Conservation (phyloP, 2,329 filamentous ascomycete genomes). For the Claviceps paspali region DNA sequence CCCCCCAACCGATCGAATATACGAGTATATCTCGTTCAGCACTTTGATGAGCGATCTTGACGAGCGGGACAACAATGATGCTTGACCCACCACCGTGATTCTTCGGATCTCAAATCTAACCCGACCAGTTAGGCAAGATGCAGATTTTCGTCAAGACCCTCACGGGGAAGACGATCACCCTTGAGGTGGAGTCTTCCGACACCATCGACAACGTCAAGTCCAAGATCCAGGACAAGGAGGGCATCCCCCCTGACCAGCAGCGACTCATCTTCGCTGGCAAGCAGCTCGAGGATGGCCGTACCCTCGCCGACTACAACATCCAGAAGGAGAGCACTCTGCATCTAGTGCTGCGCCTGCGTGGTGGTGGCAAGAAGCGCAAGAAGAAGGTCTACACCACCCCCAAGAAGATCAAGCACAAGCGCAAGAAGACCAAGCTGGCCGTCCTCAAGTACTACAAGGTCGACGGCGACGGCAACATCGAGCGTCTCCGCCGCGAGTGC, state of each 20-base stretch:
- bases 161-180: conserved; percentile 99
- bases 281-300: conserved; percentile 99
- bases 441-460: conserved; percentile 99
- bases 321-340: conserved; percentile 99
- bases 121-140: conserved; percentile 45
- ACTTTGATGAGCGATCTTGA: background rate
- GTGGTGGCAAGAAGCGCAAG: conserved; percentile 99
- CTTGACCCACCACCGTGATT: too few species aligned
- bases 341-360: conserved; percentile 93
- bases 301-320: conserved; percentile 99
- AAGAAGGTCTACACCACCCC: conserved; percentile 99
- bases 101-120: too few species aligned
- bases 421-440: conserved; percentile 99
- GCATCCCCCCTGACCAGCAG: conserved; percentile 95
- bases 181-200: conserved; percentile 99
- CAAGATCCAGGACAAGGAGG: conserved; percentile 98
- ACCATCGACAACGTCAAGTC: conserved; percentile 99
- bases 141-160: conserved; percentile 73
- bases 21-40: too few species aligned
- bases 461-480: conserved; percentile 98
- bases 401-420: conserved; percentile 99
- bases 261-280: conserved; percentile 99
- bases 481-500: conserved; percentile 97
- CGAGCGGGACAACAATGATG: background rate
- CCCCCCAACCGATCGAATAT: too few species aligned